Base-by-base conservation (phyloP, 1,284 basidiomycete genomes). In the Cryptococcus deneoformans region DNA sequence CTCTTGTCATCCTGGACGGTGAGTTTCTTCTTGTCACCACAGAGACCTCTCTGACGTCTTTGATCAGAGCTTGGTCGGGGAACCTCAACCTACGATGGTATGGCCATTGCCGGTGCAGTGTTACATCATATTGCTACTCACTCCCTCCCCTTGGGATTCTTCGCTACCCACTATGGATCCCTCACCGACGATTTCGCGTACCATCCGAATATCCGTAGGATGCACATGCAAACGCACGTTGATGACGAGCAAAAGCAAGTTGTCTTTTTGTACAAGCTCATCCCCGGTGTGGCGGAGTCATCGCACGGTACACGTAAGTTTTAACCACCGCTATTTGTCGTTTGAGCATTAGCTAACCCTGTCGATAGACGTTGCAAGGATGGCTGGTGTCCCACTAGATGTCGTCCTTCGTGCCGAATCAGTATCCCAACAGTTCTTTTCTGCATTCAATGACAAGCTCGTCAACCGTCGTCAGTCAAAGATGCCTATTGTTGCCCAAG, bases 21-120 rank as follows among this genome's bases (percentile, higher is more conserved):
- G 65, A 59, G 84, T 70, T 47, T 29, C 16, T 34, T 29, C 29
- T 50, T n/a, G 8, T 53, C 29, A 14, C 46, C 9, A 36, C 38
- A 5, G 8, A 1, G 20, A 11, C 46, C n/a, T 16, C 40, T 40
- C 54, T 56, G 40, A 52, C 35, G 48, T 47, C 29, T 57, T 53
- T 4, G 29, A 29, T 29, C 59, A 92, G 92, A 95, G 79, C 84
- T 94, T 48, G 93, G 93, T 12, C 81, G 93, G 75, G 70, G 72
- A n/a, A 75, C 64, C 20, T 66, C 69, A 29, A 79, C 76, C 1
- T 76, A 92, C 85, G 93, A 97, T 74, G 93, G 93, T 16, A 92
- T 95, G 89, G 91, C 92, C 10, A 95, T 97, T 65, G 92, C 93
- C 50, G 88, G 87, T 82, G 89, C 92, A n/a, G 93, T 97, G 11